These are phyloP conservation scores for Ogataea populi-albae DNA, from an alignment of 805 yeast genomes.

Conservation along the genomic window DNA sequence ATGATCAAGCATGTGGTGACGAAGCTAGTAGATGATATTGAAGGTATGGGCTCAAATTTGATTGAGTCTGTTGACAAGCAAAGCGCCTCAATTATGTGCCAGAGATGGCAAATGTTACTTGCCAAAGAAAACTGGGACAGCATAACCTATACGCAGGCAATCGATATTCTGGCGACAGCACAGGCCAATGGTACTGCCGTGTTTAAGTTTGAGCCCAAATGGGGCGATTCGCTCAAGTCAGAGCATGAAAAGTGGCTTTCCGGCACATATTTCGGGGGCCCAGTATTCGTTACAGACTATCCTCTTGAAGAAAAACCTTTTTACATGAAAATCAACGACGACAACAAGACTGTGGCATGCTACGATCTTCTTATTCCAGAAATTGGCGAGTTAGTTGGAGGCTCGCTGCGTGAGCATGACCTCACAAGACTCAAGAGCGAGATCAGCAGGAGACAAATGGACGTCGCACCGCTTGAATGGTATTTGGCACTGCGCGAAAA, in stretches of 20 bases:
- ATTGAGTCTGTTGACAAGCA: conserved; percentile 38
- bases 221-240: conserved; percentile 75
- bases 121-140: conserved; percentile 54
- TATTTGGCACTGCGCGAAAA: conserved; percentile 68
- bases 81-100: conserved; percentile 35
- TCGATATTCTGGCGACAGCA: conserved; percentile 45
- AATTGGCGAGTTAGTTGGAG: conserved; percentile 92
- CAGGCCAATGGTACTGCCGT: conserved; percentile 29
- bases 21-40: conserved; percentile 27
- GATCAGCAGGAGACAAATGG: conserved; percentile 57
- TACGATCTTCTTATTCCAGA: conserved; percentile 88
- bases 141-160: conserved; percentile 74
- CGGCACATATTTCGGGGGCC: conserved; percentile 59
- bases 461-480: conserved; percentile 66
- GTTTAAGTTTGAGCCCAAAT: conserved; percentile 45
- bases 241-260: conserved; percentile 94
- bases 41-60: conserved; percentile 33
- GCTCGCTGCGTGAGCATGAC: conserved; percentile 83
- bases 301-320: conserved; percentile 81
- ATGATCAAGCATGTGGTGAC: conserved; percentile 58
- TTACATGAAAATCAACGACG: conserved; percentile 69
- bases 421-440: conserved; percentile 44
- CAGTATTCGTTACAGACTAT: conserved; percentile 88
- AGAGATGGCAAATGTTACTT: conserved; percentile 61
- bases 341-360: conserved; percentile 71